phyloP scores from a whole-genome alignment of 2,329 filamentous ascomycete genomes.

The Sporothrix brasiliensis region DNA sequence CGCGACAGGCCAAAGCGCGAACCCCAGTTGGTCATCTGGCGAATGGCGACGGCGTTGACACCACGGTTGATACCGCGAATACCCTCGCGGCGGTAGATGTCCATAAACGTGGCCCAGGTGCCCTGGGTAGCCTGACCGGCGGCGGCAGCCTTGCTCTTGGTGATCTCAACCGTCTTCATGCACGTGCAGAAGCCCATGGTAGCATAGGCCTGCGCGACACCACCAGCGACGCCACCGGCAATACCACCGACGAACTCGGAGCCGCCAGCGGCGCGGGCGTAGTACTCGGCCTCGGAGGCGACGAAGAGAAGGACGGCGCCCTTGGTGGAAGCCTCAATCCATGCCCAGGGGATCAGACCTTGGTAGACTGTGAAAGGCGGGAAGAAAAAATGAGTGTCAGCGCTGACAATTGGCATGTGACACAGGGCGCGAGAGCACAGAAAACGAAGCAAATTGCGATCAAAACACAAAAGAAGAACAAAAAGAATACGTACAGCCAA shows the following conservation, averaged over 20 bases:
- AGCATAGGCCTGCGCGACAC: constrained; percentile 96
- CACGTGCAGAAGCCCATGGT: constrained; percentile 99
- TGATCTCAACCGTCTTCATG: constrained; percentile 99
- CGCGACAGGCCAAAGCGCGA: constrained; percentile 92
- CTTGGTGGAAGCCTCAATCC: constrained; percentile 99
- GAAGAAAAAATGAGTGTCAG: not conserved
- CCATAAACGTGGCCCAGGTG: constrained; percentile 94
- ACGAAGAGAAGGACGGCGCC: constrained; percentile 98
- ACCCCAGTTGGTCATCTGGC: constrained; percentile 99
- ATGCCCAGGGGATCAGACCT: constrained; percentile 98
- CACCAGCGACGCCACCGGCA: constrained; percentile 85
- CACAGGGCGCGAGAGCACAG: not conserved
- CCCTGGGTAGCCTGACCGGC: constrained; percentile 81
- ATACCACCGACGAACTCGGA: constrained; percentile 88
- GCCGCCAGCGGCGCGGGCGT: constrained; percentile 80
- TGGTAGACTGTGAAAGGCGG: constrained; percentile 76
- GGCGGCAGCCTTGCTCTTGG: constrained; percentile 91
- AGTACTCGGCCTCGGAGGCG: constrained; percentile 96
- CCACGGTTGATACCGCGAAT: constrained; percentile 96
- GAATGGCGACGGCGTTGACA: constrained; percentile 97
- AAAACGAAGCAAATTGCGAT: not conserved
- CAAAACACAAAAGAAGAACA: not conserved
- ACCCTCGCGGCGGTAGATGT: constrained; percentile 93
- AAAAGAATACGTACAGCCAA: constrained; percentile 75
- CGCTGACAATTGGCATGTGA: constrained; percentile 24